These are phyloP conservation scores for Pseudonitzschia multistriata DNA, from an alignment of 108 stramenopile species.

Conservation along the genomic window DNA sequence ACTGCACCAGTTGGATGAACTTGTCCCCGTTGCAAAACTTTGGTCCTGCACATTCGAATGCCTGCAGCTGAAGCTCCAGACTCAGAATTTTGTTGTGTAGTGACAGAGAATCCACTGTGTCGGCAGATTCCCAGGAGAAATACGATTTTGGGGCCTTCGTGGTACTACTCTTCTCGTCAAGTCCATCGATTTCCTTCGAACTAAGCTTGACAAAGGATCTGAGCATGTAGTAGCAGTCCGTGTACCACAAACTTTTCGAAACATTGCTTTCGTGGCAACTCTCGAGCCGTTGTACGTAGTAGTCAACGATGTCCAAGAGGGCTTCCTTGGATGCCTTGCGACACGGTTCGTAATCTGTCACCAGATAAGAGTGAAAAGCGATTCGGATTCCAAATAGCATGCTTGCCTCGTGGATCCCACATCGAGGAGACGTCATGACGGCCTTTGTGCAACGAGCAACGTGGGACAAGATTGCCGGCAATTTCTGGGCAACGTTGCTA, in stretches of 20 bases:
- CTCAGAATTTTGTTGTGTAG: slow-evolving; percentile 88
- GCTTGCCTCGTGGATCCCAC: slow-evolving; percentile 88
- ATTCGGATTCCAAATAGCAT: slow-evolving; percentile 89
- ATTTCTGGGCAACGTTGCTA: slow-evolving; percentile 37
- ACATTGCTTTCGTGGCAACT: slow-evolving; percentile 15
- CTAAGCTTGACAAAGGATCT: slow-evolving; percentile 94
- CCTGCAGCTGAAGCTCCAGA: slow-evolving; percentile 87
- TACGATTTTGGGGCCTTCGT: slow-evolving; percentile 19
- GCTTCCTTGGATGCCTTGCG: slow-evolving; percentile 84
- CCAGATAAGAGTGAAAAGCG: slow-evolving; percentile 94
- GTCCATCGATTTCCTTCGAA: slow-evolving; percentile 80
- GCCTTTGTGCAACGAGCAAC: slow-evolving; percentile 54
- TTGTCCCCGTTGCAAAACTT: slow-evolving; percentile 80
- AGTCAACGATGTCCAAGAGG: slow-evolving; percentile 86
- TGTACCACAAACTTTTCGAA: slow-evolving; percentile 79
- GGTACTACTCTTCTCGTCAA: slow-evolving; percentile 45
- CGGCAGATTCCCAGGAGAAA: slow-evolving; percentile 34
- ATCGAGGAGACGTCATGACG: slow-evolving; percentile 73
- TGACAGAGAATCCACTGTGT: slow-evolving; percentile 74
- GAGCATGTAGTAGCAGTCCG: slow-evolving; percentile 93
- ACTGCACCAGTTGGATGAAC: slow-evolving; percentile 91
- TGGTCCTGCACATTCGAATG: slow-evolving; percentile 79
- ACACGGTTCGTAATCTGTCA: slow-evolving; percentile 64
- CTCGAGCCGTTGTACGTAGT: slow-evolving; percentile 95
- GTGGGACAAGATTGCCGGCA: slow-evolving; percentile 42